Conservation (phyloP, 2,329 filamentous ascomycete species). For the Paraphoma chrysanthemicola region DNA sequence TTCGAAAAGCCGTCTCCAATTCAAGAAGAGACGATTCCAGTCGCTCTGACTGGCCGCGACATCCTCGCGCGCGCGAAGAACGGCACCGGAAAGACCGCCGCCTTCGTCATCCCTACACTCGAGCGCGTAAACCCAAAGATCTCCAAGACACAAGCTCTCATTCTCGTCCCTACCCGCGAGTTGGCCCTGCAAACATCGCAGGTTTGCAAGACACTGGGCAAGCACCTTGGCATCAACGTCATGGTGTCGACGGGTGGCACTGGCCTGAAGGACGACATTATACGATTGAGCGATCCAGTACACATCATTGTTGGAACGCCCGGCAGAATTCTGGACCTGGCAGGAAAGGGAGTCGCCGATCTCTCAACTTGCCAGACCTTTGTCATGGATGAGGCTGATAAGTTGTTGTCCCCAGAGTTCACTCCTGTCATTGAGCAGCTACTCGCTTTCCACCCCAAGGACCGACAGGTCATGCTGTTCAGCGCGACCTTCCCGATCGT, state of each 20-base stretch:
- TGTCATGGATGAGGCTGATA: constrained; percentile 99
- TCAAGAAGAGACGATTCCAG: constrained; percentile 98
- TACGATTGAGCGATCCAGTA: constrained; percentile 90
- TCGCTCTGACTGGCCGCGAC: constrained; percentile 92
- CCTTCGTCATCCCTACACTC: constrained; percentile 94
- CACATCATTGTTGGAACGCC: constrained; percentile 98
- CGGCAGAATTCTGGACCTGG: constrained; percentile 92
- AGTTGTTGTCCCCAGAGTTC: constrained; percentile 94
- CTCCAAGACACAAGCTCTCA: constrained; percentile 94
- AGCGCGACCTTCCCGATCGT: constrained; percentile 97
- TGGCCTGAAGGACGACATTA: constrained; percentile 92
- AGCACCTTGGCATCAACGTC: constrained; percentile 95
- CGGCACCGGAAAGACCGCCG: constrained; percentile 96
- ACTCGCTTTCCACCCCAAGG: constrained; percentile 92
- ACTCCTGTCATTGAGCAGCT: constrained; percentile 97
- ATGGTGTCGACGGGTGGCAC: constrained; percentile 99
- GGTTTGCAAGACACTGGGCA: constrained; percentile 97
- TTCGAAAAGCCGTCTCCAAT: constrained; percentile 99
- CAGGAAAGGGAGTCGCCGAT: constrained; percentile 95
- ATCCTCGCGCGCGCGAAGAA: constrained; percentile 98
- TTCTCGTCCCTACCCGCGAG: constrained; percentile 95
- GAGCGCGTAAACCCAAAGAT: constrained; percentile 97
- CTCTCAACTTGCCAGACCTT: constrained; percentile 96
- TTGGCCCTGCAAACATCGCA: constrained; percentile 98
- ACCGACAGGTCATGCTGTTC: constrained; percentile 99